Percentiles rank a stretch among this genome's conserved stretches.
Conservation (phyloP, 257 asterid species). For the Rauvolfia tetraphylla region DNA sequence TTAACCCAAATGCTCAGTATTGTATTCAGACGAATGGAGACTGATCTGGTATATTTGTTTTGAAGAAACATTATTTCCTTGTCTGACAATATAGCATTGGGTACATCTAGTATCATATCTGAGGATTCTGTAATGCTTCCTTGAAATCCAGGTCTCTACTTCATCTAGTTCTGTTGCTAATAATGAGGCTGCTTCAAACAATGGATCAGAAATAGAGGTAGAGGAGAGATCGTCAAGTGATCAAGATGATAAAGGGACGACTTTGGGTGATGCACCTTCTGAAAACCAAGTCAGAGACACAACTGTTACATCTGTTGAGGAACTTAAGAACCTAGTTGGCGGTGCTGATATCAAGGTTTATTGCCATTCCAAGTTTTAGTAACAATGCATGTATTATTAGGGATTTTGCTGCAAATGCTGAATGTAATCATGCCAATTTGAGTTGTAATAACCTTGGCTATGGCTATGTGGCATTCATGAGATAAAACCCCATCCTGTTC, state of each 20-base stretch:
- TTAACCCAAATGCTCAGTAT: slow-evolving; percentile 91
- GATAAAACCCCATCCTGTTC: slow-evolving; percentile 17
- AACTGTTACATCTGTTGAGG: slow-evolving; percentile 63
- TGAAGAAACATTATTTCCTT: slow-evolving; percentile 17
- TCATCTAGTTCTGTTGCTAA: slow-evolving; percentile 44
- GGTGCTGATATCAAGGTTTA: slow-evolving; percentile 91
- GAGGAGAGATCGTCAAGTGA: slow-evolving; percentile 55
- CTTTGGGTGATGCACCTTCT: slow-evolving; percentile 41
- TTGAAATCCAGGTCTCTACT: slow-evolving; percentile 45
- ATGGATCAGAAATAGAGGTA: slow-evolving; percentile 42
- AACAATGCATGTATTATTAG: slow-evolving; percentile 11
- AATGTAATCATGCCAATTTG: background rate
- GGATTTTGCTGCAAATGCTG: background rate
- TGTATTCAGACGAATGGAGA: slow-evolving; percentile 84
- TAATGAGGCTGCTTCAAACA: slow-evolving; percentile 38
- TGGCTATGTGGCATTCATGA: background rate
- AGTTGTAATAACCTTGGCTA: background rate
- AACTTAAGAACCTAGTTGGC: slow-evolving; percentile 75
- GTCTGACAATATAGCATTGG: slow-evolving; percentile 16
- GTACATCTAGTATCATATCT: background rate
- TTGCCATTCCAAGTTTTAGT: slow-evolving; percentile 15
- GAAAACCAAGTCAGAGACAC: slow-evolving; percentile 46
- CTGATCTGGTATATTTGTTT: slow-evolving; percentile 59
- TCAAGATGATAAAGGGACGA: slow-evolving; percentile 44
- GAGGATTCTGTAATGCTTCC: slow-evolving; percentile 19